Percentiles rank a stretch among this genome's conserved stretches.
These are phyloP conservation scores for Choiromyces venosus DNA, from an alignment of 495 filamentous ascomycete species.

Conservation along the genomic window DNA sequence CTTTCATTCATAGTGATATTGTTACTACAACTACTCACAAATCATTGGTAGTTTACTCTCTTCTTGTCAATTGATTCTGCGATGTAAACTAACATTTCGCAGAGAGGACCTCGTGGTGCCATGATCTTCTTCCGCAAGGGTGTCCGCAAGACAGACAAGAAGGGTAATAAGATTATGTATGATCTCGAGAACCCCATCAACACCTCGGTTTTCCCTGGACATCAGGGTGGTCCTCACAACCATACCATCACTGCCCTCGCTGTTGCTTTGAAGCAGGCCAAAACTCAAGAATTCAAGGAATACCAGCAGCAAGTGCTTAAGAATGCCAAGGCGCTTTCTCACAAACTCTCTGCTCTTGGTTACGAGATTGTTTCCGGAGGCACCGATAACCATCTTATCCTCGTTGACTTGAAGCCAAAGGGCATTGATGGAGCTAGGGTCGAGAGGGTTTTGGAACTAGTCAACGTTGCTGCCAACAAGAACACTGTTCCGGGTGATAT, in stretches of 20 bases:
- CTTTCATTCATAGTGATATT: conserved; percentile 85
- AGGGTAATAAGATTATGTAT: conserved; percentile 79
- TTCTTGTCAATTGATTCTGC: background rate
- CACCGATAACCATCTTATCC: conserved; percentile 93
- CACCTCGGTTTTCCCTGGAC: conserved; percentile 94
- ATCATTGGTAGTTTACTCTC: conserved; percentile 51
- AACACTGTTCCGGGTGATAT: conserved; percentile 96
- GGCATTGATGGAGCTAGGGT: conserved; percentile 88
- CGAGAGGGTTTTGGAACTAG: conserved; percentile 87
- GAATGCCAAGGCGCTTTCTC: conserved; percentile 81
- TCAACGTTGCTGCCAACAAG: conserved; percentile 95
- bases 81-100: background rate
- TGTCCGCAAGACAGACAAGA: conserved; percentile 72
- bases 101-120: conserved; percentile 82
- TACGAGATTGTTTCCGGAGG: conserved; percentile 89
- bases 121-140: conserved; percentile 98
- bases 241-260: conserved; percentile 95
- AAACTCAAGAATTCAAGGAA: conserved; percentile 74
- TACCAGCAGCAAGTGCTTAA: conserved; percentile 84
- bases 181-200: conserved; percentile 94
- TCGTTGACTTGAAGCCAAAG: conserved; percentile 89
- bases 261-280: conserved; percentile 89
- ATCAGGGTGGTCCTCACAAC: conserved; percentile 97
- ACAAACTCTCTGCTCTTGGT: conserved; percentile 69
- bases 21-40: conserved; percentile 99